phyloP scores from a whole-genome alignment of 1,284 basidiomycete species.

The Pholiota adiposa region DNA sequence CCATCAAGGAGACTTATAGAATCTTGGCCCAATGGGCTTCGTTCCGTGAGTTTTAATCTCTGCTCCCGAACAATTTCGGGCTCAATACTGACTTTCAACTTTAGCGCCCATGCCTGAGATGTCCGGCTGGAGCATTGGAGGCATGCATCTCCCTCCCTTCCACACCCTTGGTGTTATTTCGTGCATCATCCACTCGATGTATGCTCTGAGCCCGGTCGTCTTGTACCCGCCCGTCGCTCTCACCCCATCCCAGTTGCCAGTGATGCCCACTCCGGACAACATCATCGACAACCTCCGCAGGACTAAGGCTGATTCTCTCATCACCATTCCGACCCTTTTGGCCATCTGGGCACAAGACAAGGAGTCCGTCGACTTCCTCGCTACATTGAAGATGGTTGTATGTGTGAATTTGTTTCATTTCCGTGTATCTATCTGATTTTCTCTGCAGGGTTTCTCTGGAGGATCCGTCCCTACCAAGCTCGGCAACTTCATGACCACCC shows the following conservation, averaged over 20 bases:
- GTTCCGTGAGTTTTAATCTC: slow-evolving; percentile 26
- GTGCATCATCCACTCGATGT: slow-evolving; percentile 32
- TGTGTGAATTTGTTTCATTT: slow-evolving; percentile 14
- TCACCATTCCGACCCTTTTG: slow-evolving; percentile 38
- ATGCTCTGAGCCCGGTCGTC: slow-evolving; percentile 28
- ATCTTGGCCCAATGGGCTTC: slow-evolving; percentile 27
- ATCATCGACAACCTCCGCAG: slow-evolving; percentile 34
- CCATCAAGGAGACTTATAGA: slow-evolving; percentile 25
- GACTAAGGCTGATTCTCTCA: slow-evolving; percentile 32
- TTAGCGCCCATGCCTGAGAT: slow-evolving; percentile 23
- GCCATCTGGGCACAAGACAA: slow-evolving; percentile 37
- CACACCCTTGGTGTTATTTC: slow-evolving; percentile 34
- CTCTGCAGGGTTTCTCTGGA: slow-evolving; percentile 29
- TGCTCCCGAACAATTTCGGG: background rate
- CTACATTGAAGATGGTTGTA: slow-evolving; percentile 34
- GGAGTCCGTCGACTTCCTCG: slow-evolving; percentile 33
- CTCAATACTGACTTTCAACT: background rate
- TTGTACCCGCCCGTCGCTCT: slow-evolving; percentile 23
- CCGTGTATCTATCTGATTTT: background rate
- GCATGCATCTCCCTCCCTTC: slow-evolving; percentile 36
- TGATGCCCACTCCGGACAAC: slow-evolving; percentile 35
- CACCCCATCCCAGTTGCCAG: slow-evolving; percentile 23
- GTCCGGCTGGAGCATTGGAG: slow-evolving; percentile 24
- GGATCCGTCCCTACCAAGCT: slow-evolving; percentile 31
- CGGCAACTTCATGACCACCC: slow-evolving; percentile 31